phyloP scores from a whole-genome alignment of 1,284 basidiomycete genomes.

The Puccinia polysora region DNA sequence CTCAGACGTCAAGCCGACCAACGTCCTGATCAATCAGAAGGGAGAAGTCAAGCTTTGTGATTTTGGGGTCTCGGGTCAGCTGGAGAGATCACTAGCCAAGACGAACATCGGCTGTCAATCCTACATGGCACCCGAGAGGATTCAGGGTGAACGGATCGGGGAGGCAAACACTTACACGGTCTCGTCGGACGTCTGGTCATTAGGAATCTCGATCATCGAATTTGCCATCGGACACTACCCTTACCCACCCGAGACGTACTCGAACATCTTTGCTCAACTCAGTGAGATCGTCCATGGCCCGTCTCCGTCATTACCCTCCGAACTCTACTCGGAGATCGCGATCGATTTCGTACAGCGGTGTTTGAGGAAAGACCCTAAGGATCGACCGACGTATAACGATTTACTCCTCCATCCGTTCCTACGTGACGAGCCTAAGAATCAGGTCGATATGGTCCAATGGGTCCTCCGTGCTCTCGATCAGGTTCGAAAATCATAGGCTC shows the following conservation, averaged over 20 bases:
- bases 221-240: constrained; percentile 87
- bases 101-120: constrained; percentile 98
- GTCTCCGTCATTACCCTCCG: constrained; percentile 70
- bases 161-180: constrained; percentile 87
- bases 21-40: constrained; percentile 81
- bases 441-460: constrained; percentile 52
- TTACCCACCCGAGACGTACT: constrained; percentile 96
- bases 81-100: constrained; percentile 92
- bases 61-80: constrained; percentile 94
- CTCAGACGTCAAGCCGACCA: constrained; percentile 91
- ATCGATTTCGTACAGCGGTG: constrained; percentile 51
- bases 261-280: constrained; percentile 92
- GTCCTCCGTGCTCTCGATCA: constrained; percentile 45
- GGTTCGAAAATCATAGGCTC: constrained; percentile 13
- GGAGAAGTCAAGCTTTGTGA: constrained; percentile 94
- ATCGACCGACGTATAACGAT: constrained; percentile 51
- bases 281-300: constrained; percentile 94
- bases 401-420: constrained; percentile 52
- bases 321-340: constrained; percentile 52
- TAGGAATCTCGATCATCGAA: constrained; percentile 93
- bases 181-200: constrained; percentile 94
- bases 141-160: constrained; percentile 85
- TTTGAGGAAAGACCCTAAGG: constrained; percentile 51
- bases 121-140: constrained; percentile 99
- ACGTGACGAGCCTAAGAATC: constrained; percentile 46